A percentile compares a stretch with the other conserved stretches of the same genome.
These are phyloP conservation scores for Calophaca sinica DNA, from an alignment of 306 rosid species.

Conservation along the genomic window DNA sequence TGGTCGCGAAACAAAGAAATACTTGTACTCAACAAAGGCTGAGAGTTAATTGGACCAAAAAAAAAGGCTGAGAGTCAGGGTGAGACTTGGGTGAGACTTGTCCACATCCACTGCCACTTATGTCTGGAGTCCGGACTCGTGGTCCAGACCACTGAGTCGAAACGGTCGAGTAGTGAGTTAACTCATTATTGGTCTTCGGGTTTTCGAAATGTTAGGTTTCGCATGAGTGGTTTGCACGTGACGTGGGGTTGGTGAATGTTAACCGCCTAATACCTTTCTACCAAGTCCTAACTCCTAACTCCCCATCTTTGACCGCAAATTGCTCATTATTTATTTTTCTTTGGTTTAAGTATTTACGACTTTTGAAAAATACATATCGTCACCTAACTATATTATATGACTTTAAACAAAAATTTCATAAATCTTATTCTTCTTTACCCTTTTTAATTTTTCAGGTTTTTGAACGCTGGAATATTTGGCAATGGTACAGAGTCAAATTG, in stretches of 20 bases:
- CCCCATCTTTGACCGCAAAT: slow-evolving; percentile 23
- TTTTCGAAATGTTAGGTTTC: too few species aligned
- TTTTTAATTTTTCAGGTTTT: slow-evolving; percentile 56
- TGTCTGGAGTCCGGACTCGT: neutral
- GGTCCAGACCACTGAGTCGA: neutral
- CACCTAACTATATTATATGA: too few species aligned
- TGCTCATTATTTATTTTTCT: neutral
- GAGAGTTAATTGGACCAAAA: too few species aligned
- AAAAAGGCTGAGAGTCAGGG: too few species aligned
- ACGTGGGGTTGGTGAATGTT: slow-evolving; percentile 30
- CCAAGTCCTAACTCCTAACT: slow-evolving; percentile 2
- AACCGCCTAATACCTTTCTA: neutral
- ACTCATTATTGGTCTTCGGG: neutral
- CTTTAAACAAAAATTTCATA: neutral
- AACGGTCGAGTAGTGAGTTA: neutral
- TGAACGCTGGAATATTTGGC: slow-evolving; percentile 93
- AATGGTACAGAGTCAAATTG: slow-evolving; percentile 69
- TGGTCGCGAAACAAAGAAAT: neutral
- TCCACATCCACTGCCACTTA: neutral
- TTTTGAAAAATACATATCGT: too few species aligned
- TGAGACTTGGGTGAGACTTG: too few species aligned
- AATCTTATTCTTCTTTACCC: neutral
- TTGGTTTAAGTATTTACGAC: neutral
- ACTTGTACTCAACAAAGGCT: neutral
- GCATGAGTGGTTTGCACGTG: slow-evolving; percentile 40